A percentile compares a stretch with the other conserved stretches of the same genome.
These are phyloP conservation scores for Hypoxylon rickii DNA, from an alignment of 495 filamentous ascomycete species.

Conservation along the genomic window DNA sequence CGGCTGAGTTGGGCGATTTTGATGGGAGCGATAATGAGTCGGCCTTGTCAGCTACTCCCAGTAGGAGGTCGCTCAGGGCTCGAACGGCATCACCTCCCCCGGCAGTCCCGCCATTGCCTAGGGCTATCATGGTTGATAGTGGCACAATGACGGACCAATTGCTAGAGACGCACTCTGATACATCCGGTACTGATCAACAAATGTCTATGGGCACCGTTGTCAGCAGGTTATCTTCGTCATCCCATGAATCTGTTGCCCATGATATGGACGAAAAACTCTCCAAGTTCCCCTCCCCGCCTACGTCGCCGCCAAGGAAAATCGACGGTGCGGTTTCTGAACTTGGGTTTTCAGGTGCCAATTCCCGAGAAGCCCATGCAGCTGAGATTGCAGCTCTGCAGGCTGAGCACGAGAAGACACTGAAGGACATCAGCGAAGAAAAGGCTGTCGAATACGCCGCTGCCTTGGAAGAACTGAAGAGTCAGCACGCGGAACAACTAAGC, in stretches of 20 bases:
- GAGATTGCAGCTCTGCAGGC: slow-evolving; percentile 42
- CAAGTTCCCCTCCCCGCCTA: slow-evolving; percentile 53
- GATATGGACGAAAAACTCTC: slow-evolving; percentile 52
- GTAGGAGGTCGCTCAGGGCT: slow-evolving; percentile 51
- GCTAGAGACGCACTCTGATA: background rate
- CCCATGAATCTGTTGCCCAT: slow-evolving; percentile 48
- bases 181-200: slow-evolving; percentile 36
- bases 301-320: slow-evolving; percentile 34
- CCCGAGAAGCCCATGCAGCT: slow-evolving; percentile 31
- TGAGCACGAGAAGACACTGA: slow-evolving; percentile 51
- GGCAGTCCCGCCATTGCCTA: slow-evolving; percentile 57
- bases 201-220: slow-evolving; percentile 46
- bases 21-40: slow-evolving; percentile 68
- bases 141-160: slow-evolving; percentile 85
- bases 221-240: slow-evolving; percentile 29
- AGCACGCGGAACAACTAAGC: slow-evolving; percentile 50
- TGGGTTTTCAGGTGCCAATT: slow-evolving; percentile 43
- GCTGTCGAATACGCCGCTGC: slow-evolving; percentile 49
- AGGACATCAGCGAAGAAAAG: slow-evolving; percentile 50
- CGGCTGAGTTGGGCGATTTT: slow-evolving; percentile 84
- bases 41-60: slow-evolving; percentile 46
- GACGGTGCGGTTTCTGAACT: slow-evolving; percentile 27
- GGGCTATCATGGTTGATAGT: slow-evolving; percentile 71
- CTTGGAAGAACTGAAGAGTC: slow-evolving; percentile 49
- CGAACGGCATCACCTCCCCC: slow-evolving; percentile 56